Evolutionary conservation across 1,139 yeast species (phyloP), one percentile per base, ranked within the genome.

Genomic region (Pichia sp.): DNA sequence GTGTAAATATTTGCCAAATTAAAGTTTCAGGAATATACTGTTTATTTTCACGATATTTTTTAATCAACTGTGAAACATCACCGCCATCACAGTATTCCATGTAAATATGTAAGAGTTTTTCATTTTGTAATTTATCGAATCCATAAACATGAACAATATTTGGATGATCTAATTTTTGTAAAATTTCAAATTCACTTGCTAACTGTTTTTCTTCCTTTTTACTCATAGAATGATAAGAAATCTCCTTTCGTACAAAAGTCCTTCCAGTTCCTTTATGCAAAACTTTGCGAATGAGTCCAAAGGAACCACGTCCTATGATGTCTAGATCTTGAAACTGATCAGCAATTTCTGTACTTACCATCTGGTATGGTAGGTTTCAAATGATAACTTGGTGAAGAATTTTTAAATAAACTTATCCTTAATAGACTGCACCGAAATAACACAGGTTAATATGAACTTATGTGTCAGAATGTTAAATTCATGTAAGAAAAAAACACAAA

Each of bases 61-160:
- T 71, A 38, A 92, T 87, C 43, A 87, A 70, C 46, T 79, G 80
- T 0, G 94, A 85, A 48, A 92, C 66, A 61, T 92, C 98, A 1
- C 98, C 98, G 4, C 96, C 95, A 43, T 90, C 95, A 61, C 98
- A 92, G 62, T 84, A 92, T 59, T 92, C 98, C 97, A 92, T 92
- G 64, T 92, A 92, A 25, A 92, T 74, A 59, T 87, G 92, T 20
- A 92, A 81, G 52, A 78, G 72, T 55, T 86, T 89, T 39, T 73
- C 72, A 26, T 79, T 82, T 5, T 80, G 75, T 30, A 85, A 72
- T 57, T 87, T 95, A 53, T 87, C 96, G 64, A 90, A 96, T 44
- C 80, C 80, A 47, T 82, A 74, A 60, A 90, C 92, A 55, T 85
- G 89, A n/a, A 92, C 98, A 40, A 92, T 90, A 57, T 90, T 86